Base-by-base conservation (phyloP, 208 protist species). In the Wallacemonas sp. region DNA sequence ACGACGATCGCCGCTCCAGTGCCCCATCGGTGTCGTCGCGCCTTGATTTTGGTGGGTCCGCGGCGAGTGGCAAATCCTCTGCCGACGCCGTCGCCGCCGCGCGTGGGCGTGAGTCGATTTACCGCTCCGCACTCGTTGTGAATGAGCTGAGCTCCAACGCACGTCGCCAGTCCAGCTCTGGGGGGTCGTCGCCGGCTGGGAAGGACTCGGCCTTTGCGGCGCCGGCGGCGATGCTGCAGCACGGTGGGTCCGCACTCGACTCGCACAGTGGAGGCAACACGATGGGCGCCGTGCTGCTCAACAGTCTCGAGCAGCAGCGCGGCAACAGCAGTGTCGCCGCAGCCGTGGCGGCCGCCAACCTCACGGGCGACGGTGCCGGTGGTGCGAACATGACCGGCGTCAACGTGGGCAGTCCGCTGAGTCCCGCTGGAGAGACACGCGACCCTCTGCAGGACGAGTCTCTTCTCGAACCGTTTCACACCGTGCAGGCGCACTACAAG, bases 401-500 rank as follows among this genome's bases (percentile, higher is more conserved):
- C n/a, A n/a, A 32, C 17, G 14, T 19, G 16, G 21, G 39, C 12
- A 19, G 47, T 26, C 5, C 48, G 26, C 47, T 55, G 0, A 21
- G 21, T 4, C 9, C 68, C 39, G 60, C 44, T 0, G 29, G 43
- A 24, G 63, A 61, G 11, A 63, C 66, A 0, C 61, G 70, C 2
- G 27, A 43, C 2, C 60, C 54, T 9, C 47, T 87, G 27, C 65
- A 62, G 38, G 64, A 86, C 49, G 52, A 81, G 63, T 67, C 87
- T 12, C 74, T 80, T 61, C 76, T 92, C 72, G 76, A 95, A 60
- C 70, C 80, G 17, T 95, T 95, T 57, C 63, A 88, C 41, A 85
- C 71, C 4, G 80, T 95, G 29, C 83, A 91, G 74, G 83, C 88
- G 30, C 89, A 95, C 63, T 89, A 93, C 78, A 95, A 95, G 72